Evolutionary conservation across 305 asterid genomes (phyloP).

Genomic region (Salvia sclarea): DNA sequence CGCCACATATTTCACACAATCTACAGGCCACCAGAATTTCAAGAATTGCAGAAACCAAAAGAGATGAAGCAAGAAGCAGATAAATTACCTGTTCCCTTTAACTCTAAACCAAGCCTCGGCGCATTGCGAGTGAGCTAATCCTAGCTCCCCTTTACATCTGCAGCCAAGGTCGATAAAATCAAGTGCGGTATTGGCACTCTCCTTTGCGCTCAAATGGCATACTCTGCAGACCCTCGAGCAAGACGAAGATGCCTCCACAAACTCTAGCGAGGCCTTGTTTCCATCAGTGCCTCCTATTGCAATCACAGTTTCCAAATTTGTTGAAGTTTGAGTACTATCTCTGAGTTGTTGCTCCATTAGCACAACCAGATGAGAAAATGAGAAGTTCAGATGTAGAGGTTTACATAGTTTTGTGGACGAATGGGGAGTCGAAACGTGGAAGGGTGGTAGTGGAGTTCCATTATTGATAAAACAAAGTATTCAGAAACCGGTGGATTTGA

Average conservation of each 20-base stretch:
- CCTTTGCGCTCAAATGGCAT: slow-evolving; percentile 71
- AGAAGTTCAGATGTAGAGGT: neutral
- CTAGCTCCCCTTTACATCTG: slow-evolving; percentile 82
- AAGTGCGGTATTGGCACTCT: slow-evolving; percentile 35
- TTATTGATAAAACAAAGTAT: neutral
- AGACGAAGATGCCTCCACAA: slow-evolving; percentile 32
- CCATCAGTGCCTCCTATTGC: slow-evolving; percentile 34
- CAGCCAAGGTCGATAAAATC: slow-evolving; percentile 77
- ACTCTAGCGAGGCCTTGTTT: slow-evolving; percentile 32
- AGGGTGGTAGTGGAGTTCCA: slow-evolving; percentile 25
- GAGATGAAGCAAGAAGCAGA: neutral
- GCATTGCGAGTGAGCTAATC: slow-evolving; percentile 62
- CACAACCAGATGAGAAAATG: neutral
- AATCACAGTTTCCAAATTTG: slow-evolving; percentile 38
- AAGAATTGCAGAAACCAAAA: neutral
- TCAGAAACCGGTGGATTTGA: slow-evolving; percentile 20
- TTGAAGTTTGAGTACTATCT: slow-evolving; percentile 15
- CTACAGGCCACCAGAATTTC: slow-evolving; percentile 43
- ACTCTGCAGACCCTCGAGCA: slow-evolving; percentile 56
- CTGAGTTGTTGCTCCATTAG: slow-evolving; percentile 37
- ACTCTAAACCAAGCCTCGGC: slow-evolving; percentile 84
- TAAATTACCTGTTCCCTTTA: slow-evolving; percentile 67
- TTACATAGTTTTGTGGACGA: neutral
- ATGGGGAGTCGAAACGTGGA: neutral
- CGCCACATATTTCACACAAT: slow-evolving; percentile 74